Evolutionary conservation across 78 protist genomes (phyloP), one percentile per base, ranked within the genome.

Genomic region (Dictyostelium citrinum): DNA sequence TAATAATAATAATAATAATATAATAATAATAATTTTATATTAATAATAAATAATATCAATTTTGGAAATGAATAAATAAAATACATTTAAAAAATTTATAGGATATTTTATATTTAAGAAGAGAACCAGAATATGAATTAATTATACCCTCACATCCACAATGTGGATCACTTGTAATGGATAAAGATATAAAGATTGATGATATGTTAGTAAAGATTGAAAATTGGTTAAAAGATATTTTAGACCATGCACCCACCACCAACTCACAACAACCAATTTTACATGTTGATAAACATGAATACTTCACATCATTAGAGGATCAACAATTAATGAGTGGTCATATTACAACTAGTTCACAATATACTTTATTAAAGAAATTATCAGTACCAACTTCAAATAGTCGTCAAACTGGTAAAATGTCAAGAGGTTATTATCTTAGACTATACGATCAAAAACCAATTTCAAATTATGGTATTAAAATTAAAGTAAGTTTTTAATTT

Each of bases 101-200:
- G 84, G 92, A 86, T 64, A 77, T 86, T 29, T 60, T 86, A 31
- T 86, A 86, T 77, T 35, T 86, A 64, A 49, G 92, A 75, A 77
- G 92, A 22, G 92, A 86, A 64, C 92, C 92, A 41, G 92, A 86
- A 77, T 86, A 86, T 43, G 92, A 86, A 51, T 24, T 86, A 39
- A 43, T 61, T 14, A 72, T 75, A 29, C 92, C 92, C 10, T n/a
- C 80, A 31, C 46, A 64, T 24, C 92, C 84, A 9, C 11, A 33
- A 20, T 60, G 70, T 33, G 92, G 92, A 5, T 24, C 92, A 33
- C 46, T 86, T 31, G 84, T 86, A 8, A 27, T 86, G 61, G 92
- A 86, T 39, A 86, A 86, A 31, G 92, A 86, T 64, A 77, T 86
- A 51, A 86, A 86, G 27, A 83, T 86, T 46, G 92, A 58, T 22